Conservation (phyloP, 139 green algal species). For the Chlorella sorokiniana region DNA sequence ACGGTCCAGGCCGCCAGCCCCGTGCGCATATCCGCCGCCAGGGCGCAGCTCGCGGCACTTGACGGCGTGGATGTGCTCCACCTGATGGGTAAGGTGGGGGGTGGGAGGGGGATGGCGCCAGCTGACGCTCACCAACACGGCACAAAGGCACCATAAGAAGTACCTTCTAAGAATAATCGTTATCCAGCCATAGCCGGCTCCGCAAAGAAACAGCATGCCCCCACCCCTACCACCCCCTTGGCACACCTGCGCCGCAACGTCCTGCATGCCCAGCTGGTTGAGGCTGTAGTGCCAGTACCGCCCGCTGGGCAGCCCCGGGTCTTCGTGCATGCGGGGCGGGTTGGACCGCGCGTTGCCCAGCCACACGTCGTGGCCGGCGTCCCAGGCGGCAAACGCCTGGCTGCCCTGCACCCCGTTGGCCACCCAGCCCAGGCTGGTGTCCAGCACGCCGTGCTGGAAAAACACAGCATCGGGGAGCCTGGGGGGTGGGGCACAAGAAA, state of each 20-base stretch:
- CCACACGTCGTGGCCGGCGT: conserved; percentile 92
- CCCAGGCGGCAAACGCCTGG: conserved; percentile 88
- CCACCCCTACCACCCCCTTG: background rate
- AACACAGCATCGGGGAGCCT: conserved; percentile 73
- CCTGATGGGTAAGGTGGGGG: conserved; percentile 26
- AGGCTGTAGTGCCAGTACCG: conserved; percentile 88
- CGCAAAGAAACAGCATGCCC: background rate
- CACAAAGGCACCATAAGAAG: background rate
- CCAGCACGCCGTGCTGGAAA: conserved; percentile 89
- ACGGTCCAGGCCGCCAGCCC: background rate
- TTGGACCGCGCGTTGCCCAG: conserved; percentile 87
- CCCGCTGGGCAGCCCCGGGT: conserved; percentile 28
- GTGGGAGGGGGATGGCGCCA: background rate
- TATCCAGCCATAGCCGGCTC: too few relatives aligned
- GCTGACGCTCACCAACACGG: too few relatives aligned
- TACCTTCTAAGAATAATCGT: too few relatives aligned
- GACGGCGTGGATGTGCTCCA: conserved; percentile 83
- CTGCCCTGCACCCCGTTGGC: conserved; percentile 75
- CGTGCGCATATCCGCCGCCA: conserved; percentile 4
- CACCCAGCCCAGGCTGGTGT: conserved; percentile 91
- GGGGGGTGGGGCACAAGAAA: too few relatives aligned
- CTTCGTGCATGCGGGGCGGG: conserved; percentile 67
- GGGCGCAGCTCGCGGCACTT: conserved; percentile 80
- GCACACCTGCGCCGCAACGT: conserved; percentile 63
- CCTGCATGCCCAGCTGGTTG: conserved; percentile 83